Conservation (phyloP, 2,329 filamentous ascomycete species). For the Cytospora piceae region DNA sequence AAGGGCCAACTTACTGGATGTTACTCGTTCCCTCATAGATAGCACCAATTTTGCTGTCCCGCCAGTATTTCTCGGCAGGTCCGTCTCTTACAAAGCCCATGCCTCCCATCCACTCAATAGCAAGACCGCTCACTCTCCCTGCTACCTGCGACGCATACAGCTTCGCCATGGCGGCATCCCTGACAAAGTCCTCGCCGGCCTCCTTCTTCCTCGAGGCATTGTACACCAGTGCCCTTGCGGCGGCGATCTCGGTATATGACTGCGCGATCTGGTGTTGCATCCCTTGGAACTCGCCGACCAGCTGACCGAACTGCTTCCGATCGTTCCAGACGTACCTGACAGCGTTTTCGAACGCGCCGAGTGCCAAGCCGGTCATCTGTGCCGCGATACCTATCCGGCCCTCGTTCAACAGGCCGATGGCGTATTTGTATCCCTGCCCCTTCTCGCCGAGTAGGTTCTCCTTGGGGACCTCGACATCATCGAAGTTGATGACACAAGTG, state of each 20-base stretch:
- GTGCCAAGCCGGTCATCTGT: conserved; percentile 95
- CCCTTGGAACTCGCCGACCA: conserved; percentile 95
- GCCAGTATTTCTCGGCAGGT: conserved; percentile 95
- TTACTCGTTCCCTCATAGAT: conserved; percentile 94
- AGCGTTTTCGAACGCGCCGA: conserved; percentile 95
- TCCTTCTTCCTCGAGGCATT: conserved; percentile 99
- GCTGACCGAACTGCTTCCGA: conserved; percentile 91
- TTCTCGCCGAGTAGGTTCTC: conserved; percentile 86
- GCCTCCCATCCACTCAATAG: conserved; percentile 98
- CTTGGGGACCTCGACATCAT: conserved; percentile 89
- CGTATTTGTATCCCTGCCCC: conserved; percentile 97
- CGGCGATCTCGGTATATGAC: conserved; percentile 89
- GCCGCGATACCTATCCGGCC: conserved; percentile 97
- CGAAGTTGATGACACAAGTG: conserved; percentile 96
- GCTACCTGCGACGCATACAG: conserved; percentile 93
- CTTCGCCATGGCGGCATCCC: conserved; percentile 98
- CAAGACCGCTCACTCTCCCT: conserved; percentile 79
- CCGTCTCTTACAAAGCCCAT: conserved; percentile 99
- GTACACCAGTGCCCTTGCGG: conserved; percentile 89
- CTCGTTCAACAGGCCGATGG: conserved; percentile 91
- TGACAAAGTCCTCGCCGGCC: conserved; percentile 91
- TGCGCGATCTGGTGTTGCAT: conserved; percentile 99
- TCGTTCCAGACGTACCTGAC: conserved; percentile 98
- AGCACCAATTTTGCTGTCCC: conserved; percentile 97
- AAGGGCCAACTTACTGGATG: conserved; percentile 61